These are phyloP conservation scores for Clarireedia homoeocarpa DNA, from an alignment of 2,329 filamentous ascomycete genomes.

Conservation along the genomic window DNA sequence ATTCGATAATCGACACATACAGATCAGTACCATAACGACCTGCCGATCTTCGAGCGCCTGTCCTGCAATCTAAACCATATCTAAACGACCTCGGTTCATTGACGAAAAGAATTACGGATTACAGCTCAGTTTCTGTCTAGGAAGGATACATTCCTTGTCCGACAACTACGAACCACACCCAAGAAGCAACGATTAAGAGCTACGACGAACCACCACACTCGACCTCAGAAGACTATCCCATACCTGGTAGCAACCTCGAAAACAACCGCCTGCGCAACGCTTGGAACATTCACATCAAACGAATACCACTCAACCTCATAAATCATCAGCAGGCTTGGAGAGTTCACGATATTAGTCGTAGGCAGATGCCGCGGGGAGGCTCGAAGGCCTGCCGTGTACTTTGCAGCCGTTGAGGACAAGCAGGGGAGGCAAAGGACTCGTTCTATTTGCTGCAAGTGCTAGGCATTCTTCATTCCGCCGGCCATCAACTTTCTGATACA, in stretches of 20 bases:
- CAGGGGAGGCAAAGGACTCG: neutral
- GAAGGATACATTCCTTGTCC: neutral
- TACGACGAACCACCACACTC: neutral
- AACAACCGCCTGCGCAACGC: neutral
- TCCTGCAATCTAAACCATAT: too few relatives aligned
- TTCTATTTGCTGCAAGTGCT: neutral
- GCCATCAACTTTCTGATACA: neutral
- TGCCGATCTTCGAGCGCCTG: too few relatives aligned
- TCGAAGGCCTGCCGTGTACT: slow-evolving; percentile 5
- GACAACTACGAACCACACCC: neutral
- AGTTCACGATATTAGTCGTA: neutral
- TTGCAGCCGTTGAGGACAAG: slow-evolving; percentile 5
- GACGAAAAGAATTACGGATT: slow-evolving; percentile 11
- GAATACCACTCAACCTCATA: neutral
- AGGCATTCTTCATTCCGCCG: neutral
- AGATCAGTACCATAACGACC: too few relatives aligned
- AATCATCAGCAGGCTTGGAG: neutral
- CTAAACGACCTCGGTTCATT: neutral
- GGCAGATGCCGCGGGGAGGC: slow-evolving; percentile 11
- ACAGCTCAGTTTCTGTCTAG: slow-evolving; percentile 30
- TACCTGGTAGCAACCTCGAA: neutral
- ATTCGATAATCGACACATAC: too few relatives aligned
- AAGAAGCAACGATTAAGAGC: neutral
- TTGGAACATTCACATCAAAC: neutral
- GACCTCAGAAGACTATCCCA: neutral